Evolutionary conservation across 2,329 filamentous ascomycete genomes (phyloP), one percentile per base, ranked within the genome.

Genomic region (Trichoderma sp.): DNA sequence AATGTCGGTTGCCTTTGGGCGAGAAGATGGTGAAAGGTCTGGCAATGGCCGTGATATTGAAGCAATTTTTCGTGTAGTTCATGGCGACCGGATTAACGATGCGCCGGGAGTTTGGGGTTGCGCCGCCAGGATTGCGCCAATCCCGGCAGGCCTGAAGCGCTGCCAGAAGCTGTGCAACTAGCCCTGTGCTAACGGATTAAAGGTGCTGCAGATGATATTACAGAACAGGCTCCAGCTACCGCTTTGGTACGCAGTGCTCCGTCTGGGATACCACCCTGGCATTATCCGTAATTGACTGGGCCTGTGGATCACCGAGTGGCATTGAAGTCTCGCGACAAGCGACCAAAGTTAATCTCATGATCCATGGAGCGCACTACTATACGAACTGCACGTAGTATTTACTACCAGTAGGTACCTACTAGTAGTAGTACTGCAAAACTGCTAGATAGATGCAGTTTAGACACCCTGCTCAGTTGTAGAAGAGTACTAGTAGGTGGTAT

Each of bases 11-110:
- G 56, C 26, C 58, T 56, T 63, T 26, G 37, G 66, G 58, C 66
- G 58, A 59, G 59, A 68, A 34, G 66, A 60, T 52, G 46, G 34
- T 59, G 58, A 34, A 67, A 66, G 64, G 64, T 59, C 64, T 68
- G 66, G 66, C 37, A 6, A 56, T 49, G 34, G 51, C 56, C 46
- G 34, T 66, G 64, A 66, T 59, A 59, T 59, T 66, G 49, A 68
- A 54, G 58, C 66, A 68, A 68, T 68, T 68, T 68, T 68, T 68
- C 66, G 66, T 68, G 66, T 68, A 61, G 56, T 68, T 66, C 66
- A 63, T 46, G 49, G 58, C 30, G 34, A 49, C 66, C 66, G 66
- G 66, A 68, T 61, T 68, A 68, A 61, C n/a, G 7, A 61, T 61
- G 66, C 16, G 58, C 66, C 66, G 66, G 66, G 18, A 46, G 16